Evolutionary conservation across 1,139 yeast species (phyloP).

Genomic region (Hemisphaericaspora lyxosophila): DNA sequence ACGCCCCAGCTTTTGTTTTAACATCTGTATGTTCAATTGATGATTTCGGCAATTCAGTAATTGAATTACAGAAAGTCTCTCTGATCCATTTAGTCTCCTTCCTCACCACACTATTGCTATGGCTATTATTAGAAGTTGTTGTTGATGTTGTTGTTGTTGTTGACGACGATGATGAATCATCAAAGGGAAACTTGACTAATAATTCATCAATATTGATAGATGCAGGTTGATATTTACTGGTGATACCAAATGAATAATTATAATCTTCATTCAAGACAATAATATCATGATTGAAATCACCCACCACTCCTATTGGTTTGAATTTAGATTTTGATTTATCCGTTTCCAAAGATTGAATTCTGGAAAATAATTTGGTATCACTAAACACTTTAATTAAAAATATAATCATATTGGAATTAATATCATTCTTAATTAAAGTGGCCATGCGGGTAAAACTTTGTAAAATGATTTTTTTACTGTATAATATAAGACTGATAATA

Average conservation of each 20-base stretch:
- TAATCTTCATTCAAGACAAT: conserved; percentile 34
- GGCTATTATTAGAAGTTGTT: too few species aligned
- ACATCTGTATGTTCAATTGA: conserved; percentile 8
- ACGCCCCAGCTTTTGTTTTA: conserved; percentile 13
- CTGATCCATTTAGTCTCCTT: conserved; percentile 11
- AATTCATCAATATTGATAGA: conserved; percentile 28
- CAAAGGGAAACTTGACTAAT: conserved; percentile 16
- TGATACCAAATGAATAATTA: conserved; percentile 40
- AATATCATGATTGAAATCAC: conserved; percentile 23
- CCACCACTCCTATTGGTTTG: conserved; percentile 19
- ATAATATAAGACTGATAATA: conserved; percentile 33
- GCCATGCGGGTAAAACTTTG: conserved; percentile 35
- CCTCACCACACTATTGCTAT: background rate
- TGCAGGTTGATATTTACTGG: conserved; percentile 31
- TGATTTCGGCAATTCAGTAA: conserved; percentile 7
- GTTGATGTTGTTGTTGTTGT: background rate
- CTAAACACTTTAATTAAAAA: conserved; percentile 41
- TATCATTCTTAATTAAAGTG: conserved; percentile 32
- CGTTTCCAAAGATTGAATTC: conserved; percentile 19
- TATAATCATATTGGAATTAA: conserved; percentile 43
- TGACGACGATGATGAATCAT: background rate
- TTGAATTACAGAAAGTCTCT: conserved; percentile 17
- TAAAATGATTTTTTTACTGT: conserved; percentile 35
- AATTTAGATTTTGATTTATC: conserved; percentile 27
- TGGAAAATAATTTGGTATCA: conserved; percentile 36